Conservation (phyloP, 371 early-diverging fungal species). For the Basidiobolus meristosporus region DNA sequence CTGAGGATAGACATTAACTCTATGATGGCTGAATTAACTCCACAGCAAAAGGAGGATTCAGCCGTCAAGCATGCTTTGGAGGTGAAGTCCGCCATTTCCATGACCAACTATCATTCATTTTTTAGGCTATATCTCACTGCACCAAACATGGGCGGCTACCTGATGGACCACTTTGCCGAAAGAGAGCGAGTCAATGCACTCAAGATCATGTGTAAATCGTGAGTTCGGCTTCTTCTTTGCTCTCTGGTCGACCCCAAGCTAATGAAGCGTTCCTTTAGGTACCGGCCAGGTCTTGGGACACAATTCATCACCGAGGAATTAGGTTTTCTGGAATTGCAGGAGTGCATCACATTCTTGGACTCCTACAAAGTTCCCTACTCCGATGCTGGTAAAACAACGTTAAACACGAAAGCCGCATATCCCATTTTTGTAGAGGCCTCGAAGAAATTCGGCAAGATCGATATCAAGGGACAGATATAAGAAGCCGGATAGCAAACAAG, state of each 20-base stretch:
- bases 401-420: conserved; percentile 33
- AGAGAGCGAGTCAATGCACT: conserved; percentile 65
- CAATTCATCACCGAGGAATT: conserved; percentile 22
- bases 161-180: conserved; percentile 78
- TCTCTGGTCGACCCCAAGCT: too few relatives aligned
- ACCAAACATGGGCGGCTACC: conserved; percentile 67
- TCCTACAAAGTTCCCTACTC: conserved; percentile 4
- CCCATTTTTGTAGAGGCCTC: conserved; percentile 20
- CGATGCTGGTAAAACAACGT: conserved; percentile 6
- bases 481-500: too few relatives aligned
- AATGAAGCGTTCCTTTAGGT: conserved; percentile 21
- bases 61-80: conserved; percentile 59
- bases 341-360: conserved; percentile 11
- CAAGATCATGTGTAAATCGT: conserved; percentile 41
- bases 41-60: conserved; percentile 24
- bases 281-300: conserved; percentile 22
- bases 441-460: conserved; percentile 44
- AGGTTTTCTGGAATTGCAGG: conserved; percentile 18
- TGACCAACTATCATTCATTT: conserved; percentile 61
- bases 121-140: conserved; percentile 54
- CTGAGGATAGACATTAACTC: conserved; percentile 48
- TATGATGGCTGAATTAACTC: conserved; percentile 37
- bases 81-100: conserved; percentile 57
- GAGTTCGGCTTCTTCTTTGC: conserved; percentile 8
- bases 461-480: conserved; percentile 53